phyloP scores from a whole-genome alignment of 768 basidiomycete genomes.

The Hydnomerulius pinastri region DNA sequence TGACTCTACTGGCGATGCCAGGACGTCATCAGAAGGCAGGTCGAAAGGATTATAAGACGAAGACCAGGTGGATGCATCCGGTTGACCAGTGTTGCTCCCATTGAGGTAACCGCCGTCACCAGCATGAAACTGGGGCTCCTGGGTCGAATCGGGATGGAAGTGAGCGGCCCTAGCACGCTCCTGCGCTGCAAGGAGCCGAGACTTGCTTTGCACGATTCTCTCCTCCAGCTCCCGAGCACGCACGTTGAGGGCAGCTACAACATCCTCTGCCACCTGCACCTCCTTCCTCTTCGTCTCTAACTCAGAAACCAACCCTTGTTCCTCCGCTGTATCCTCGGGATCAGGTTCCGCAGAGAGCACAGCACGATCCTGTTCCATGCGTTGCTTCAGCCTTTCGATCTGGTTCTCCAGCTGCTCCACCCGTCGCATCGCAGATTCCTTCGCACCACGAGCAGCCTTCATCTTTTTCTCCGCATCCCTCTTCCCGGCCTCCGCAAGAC shows the following conservation, averaged over 20 bases:
- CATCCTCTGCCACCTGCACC: conserved; percentile 60
- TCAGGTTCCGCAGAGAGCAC: conserved; percentile 47
- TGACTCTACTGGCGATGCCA: conserved; percentile 14
- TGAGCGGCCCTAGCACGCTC: conserved; percentile 54
- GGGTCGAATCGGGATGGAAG: conserved; percentile 31
- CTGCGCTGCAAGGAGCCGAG: conserved; percentile 56
- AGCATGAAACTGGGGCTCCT: conserved; percentile 5
- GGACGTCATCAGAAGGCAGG: conserved; percentile 19
- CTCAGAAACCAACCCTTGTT: conserved; percentile 44
- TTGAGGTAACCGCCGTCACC: conserved; percentile 8
- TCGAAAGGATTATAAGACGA: conserved; percentile 36
- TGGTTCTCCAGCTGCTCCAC: conserved; percentile 63
- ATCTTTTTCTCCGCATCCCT: conserved; percentile 89
- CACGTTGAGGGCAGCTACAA: conserved; percentile 58
- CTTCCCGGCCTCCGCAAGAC: conserved; percentile 75
- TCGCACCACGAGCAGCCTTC: conserved; percentile 62
- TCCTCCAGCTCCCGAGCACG: conserved; percentile 78
- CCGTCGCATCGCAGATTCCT: conserved; percentile 61
- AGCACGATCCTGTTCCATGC: conserved; percentile 55
- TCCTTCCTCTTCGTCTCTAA: conserved; percentile 62
- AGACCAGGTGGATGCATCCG: conserved; percentile 23
- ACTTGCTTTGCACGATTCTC: conserved; percentile 61
- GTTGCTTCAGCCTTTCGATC: conserved; percentile 55
- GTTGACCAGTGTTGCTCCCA: conserved; percentile 11
- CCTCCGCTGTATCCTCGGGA: conserved; percentile 45